Evolutionary conservation across 2,329 filamentous ascomycete genomes (phyloP).

Genomic region (Aspergillus uvarum): DNA sequence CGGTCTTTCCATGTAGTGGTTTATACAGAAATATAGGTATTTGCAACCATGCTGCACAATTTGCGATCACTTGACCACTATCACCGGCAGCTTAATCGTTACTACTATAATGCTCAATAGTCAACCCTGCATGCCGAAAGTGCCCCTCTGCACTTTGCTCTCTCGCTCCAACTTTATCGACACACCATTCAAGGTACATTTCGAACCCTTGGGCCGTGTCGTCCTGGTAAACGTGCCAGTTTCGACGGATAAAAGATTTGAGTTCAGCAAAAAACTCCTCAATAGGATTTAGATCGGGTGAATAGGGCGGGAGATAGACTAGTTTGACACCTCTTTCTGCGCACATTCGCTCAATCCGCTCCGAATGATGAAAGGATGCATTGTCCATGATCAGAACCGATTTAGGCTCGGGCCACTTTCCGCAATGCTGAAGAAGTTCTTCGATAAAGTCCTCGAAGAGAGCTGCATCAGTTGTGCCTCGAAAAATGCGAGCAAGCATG

Average conservation of each 20-base stretch:
- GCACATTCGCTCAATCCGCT: background rate
- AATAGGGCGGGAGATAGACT: slow-evolving; percentile 2
- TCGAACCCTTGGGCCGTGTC: slow-evolving; percentile 8
- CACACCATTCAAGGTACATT: slow-evolving; percentile 5
- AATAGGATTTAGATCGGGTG: background rate
- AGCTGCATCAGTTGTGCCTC: too few species aligned
- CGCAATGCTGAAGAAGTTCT: too few species aligned
- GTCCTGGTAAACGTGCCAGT: background rate
- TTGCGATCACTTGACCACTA: too few species aligned
- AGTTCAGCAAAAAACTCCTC: background rate
- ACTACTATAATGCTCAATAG: background rate
- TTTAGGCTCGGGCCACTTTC: too few species aligned
- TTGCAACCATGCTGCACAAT: too few species aligned
- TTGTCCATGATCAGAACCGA: too few species aligned
- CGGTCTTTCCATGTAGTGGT: background rate
- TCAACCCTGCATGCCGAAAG: slow-evolving; percentile 9
- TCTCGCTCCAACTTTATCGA: slow-evolving; percentile 7
- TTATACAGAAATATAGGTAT: too few species aligned
- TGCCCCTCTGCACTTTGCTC: slow-evolving; percentile 8
- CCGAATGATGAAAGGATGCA: too few species aligned
- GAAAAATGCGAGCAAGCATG: too few species aligned
- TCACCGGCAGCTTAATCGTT: too few species aligned
- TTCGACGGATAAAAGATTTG: background rate
- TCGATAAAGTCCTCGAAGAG: too few species aligned
- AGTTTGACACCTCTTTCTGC: background rate